Conservation (phyloP, 148 eudicot species). For the Tetragonia tetragonoides region DNA sequence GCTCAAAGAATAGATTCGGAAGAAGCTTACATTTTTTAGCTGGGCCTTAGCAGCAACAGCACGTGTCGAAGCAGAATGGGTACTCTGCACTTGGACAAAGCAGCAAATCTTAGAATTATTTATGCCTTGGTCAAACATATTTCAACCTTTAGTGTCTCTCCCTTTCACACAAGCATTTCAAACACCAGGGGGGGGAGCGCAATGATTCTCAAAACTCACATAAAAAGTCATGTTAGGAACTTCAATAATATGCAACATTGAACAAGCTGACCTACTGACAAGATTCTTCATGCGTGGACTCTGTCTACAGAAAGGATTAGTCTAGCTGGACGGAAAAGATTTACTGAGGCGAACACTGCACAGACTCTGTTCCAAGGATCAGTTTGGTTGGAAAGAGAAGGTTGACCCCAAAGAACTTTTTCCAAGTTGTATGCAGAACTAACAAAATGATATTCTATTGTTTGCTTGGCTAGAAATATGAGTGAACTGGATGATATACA, state of each 20-base stretch:
- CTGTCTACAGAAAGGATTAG: not conserved
- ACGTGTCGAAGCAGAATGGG: constrained; percentile 7
- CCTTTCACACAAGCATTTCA: not conserved
- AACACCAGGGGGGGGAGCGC: no score
- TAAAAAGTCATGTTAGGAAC: not conserved
- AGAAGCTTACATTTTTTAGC: constrained; percentile 30
- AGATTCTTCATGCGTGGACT: no score
- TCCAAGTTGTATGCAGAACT: no score
- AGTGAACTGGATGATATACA: no score
- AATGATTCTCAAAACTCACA: no score
- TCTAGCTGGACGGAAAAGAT: not conserved
- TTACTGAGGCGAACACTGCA: no score
- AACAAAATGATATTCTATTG: no score
- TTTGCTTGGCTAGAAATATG: no score
- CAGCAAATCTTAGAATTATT: constrained; percentile 8
- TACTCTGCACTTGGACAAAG: constrained; percentile 15
- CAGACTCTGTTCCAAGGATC: no score
- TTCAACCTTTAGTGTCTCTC: not conserved
- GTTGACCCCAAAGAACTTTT: no score
- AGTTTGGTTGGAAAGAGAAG: no score
- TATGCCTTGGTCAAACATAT: not conserved
- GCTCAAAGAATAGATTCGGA: constrained; percentile 1
- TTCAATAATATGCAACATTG: not conserved
- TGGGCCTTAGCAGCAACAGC: constrained; percentile 22
- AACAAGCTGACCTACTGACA: not conserved